Evolutionary conservation across 768 basidiomycete species (phyloP).

Genomic region (Trametes maxima): DNA sequence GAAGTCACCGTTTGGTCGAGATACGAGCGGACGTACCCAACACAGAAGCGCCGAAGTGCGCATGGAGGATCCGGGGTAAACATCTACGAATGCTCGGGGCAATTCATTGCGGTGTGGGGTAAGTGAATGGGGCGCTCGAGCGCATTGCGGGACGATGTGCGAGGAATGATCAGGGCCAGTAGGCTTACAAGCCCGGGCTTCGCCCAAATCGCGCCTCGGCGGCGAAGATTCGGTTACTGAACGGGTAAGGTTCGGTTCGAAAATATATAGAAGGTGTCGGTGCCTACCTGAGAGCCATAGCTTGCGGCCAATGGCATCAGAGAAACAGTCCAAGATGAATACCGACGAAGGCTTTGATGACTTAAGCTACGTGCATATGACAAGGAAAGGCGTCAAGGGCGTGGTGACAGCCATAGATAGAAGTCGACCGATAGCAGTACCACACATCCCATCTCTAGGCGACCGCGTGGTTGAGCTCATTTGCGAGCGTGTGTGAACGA

Average conservation of each 20-base stretch:
- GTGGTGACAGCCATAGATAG: neutral
- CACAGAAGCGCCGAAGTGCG: constrained; percentile 5
- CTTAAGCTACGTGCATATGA: constrained; percentile 12
- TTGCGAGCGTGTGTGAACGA: neutral
- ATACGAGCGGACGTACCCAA: constrained; percentile 8
- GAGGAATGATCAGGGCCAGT: constrained; percentile 12
- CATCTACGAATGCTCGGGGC: constrained; percentile 34
- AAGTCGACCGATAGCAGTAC: neutral
- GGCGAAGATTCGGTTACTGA: constrained; percentile 31
- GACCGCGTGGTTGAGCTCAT: no score
- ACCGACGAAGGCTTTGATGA: neutral
- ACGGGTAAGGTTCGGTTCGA: constrained; percentile 32
- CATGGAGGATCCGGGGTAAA: constrained; percentile 29
- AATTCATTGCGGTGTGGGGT: constrained; percentile 29
- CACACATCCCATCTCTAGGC: neutral
- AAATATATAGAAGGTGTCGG: constrained; percentile 11
- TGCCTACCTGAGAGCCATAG: neutral
- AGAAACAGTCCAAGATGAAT: neutral
- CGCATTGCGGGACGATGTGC: constrained; percentile 5
- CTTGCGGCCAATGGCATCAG: constrained; percentile 7
- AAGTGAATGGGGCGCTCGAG: constrained; percentile 15
- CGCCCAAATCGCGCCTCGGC: constrained; percentile 21
- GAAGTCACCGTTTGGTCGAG: constrained; percentile 14
- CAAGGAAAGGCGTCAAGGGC: constrained; percentile 1
- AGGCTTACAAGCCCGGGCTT: constrained; percentile 18